Conservation (phyloP, 2,329 filamentous ascomycete genomes). For the Colletotrichum cereale region DNA sequence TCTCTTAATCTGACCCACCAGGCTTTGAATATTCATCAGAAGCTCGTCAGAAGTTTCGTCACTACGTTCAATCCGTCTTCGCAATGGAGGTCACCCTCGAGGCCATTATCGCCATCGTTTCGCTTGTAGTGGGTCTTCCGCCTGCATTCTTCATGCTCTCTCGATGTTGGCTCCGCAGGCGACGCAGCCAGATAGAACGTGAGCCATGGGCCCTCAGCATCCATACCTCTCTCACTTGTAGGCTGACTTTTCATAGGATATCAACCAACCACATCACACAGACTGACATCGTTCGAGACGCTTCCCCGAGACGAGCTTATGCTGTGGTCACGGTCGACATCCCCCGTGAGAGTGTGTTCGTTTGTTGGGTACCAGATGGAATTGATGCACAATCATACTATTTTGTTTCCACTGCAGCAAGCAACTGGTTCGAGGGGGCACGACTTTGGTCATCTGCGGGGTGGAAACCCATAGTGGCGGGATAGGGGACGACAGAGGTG, state of each 20-base stretch:
- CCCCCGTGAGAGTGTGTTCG: neutral
- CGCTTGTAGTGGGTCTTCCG: slow-evolving; percentile 17
- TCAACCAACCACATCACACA: neutral
- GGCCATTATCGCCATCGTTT: slow-evolving; percentile 20
- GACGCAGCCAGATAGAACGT: neutral
- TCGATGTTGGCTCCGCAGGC: neutral
- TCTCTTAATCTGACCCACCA: neutral
- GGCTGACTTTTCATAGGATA: neutral
- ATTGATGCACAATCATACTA: neutral
- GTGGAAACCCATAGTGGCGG: neutral
- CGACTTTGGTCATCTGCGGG: no score
- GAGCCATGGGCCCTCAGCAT: neutral
- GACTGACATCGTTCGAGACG: neutral
- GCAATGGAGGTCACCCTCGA: slow-evolving; percentile 27
- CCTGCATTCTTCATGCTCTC: slow-evolving; percentile 22
- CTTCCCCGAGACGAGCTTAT: neutral
- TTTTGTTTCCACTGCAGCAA: neutral
- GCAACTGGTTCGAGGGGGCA: neutral
- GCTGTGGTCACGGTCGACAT: neutral
- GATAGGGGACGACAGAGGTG: neutral
- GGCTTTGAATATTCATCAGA: neutral
- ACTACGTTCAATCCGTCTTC: no score
- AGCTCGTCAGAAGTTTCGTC: neutral
- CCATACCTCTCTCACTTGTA: no score
- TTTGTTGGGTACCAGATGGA: neutral